Evolutionary conservation across 805 yeast genomes (phyloP), one percentile per base, ranked within the genome.

Genomic region (Candida adriatica): DNA sequence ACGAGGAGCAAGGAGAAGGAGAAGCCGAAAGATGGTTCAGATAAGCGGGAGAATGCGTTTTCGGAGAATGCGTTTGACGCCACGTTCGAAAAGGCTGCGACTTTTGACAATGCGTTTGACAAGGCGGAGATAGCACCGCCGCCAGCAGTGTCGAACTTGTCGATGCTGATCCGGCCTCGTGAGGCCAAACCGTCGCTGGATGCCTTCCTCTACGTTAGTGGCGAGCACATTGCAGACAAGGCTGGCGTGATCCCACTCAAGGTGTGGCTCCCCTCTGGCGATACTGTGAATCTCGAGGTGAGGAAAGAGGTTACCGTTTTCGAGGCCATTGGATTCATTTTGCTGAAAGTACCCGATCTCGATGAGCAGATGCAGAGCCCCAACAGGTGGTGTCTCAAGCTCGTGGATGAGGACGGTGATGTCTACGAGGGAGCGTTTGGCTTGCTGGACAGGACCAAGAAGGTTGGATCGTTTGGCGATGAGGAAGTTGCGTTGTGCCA

Each of bases 351-450:
- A 3, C 29, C 35, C 2, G 27, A 36, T 6, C 21, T 29, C 2
- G 31, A 33, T 4, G 19, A 23, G 1, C 16, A 22, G 5, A 13
- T 37, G 3, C 35, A 24, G 20, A 73, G 80, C 38, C 82, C 88
- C 0, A 79, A 81, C 46, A 55, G 58, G 37, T 86, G 94, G 92
- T 67, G 79, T 33, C 49, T 90, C 20, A 82, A 82, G 35, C 64
- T 90, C 15, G 87, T 82, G 1, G 98, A 92, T 53, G 97, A 90
- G 30, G 96, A 88, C 51, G 90, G 90, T 6, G 96, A 94, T 30
- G 79, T 83, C 23, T 87, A 85, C 33, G 98, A 94, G 44, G 79
- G 73, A 21, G 84, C 86, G 31, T 88, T 92, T 61, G 97, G 97
- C 2, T 74, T 88, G 1, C 61, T 92, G 34, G 90, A 81, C 27